Evolutionary conservation across 2,329 filamentous ascomycete genomes (phyloP), one percentile per base, ranked within the genome.

Genomic region (Neofusicoccum laricinum): DNA sequence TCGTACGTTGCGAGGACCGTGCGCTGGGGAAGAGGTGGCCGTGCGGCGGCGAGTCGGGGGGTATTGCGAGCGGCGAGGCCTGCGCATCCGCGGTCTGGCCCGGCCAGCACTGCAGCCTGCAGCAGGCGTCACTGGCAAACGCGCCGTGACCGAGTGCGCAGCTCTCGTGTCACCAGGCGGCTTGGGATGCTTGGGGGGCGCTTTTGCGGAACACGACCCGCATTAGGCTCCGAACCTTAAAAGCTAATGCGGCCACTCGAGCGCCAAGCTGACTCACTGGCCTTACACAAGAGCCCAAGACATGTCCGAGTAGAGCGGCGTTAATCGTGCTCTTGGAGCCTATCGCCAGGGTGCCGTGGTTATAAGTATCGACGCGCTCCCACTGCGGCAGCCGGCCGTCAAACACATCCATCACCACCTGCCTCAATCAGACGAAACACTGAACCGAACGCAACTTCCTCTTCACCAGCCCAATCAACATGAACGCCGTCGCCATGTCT

Each of bases 201-300:
- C 25, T 36, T 46, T 59, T 17, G 41, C 55, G 55, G 55, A 59
- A 36, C 41, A 34, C 30, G 55, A 59, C 55, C 55, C 55, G 55
- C 55, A 46, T 59, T 59, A 46, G 40, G 53, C 53, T 58, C 53
- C 25, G 55, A 59, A 59, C 40, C 55, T 46, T 59, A 59, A 59
- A 57, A 59, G 40, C 41, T 46, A 46, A 32, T 36, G 55, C 38
- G 25, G 15, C 55, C 55, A 46, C 25, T 59, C 40, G 11, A 25
- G 40, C 41, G 55, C 55, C 55, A 59, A 46, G 55, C 41, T 59
- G 55, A 59, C 55, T 59, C 55, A 59, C 41, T 59, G 30, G 25
- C 40, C 25, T 25, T 34, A 34, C 41, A 21, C 41, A 21, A 19
- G 55, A 45, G 55, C 55, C 40, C 55, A 59, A 57, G 41, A 45